These are phyloP conservation scores for Ustilago xerochloae DNA, from an alignment of 1,284 basidiomycete genomes.

Conservation along the genomic window DNA sequence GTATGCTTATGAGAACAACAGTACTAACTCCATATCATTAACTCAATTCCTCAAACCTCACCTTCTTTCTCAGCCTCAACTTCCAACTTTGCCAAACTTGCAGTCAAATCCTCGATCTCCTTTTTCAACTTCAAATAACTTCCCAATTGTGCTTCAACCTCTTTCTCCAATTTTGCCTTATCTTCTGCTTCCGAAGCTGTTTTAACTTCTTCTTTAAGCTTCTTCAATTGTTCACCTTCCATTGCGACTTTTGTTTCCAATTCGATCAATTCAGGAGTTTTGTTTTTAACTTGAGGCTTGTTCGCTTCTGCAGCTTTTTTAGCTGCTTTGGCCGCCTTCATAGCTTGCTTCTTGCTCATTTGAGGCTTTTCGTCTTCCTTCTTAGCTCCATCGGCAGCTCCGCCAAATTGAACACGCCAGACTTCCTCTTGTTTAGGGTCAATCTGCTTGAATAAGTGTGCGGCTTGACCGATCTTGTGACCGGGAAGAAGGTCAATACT, in stretches of 20 bases:
- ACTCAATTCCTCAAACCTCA: no score
- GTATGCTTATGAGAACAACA: not conserved
- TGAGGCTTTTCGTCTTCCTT: slow-evolving; percentile 46
- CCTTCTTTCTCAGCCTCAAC: slow-evolving; percentile 15
- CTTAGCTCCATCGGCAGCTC: slow-evolving; percentile 69
- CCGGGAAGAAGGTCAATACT: slow-evolving; percentile 87
- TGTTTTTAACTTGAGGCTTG: slow-evolving; percentile 52
- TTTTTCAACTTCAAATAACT: slow-evolving; percentile 35
- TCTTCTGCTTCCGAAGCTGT: slow-evolving; percentile 45
- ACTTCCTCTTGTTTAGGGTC: slow-evolving; percentile 88
- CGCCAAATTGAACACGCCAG: slow-evolving; percentile 85
- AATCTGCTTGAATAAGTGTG: slow-evolving; percentile 92
- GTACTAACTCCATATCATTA: not conserved
- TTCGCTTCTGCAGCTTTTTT: slow-evolving; percentile 55
- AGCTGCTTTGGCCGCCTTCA: slow-evolving; percentile 63
- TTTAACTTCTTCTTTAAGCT: slow-evolving; percentile 51
- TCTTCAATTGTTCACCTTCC: slow-evolving; percentile 55
- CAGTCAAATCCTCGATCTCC: slow-evolving; percentile 40
- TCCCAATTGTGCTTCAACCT: slow-evolving; percentile 26
- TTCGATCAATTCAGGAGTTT: slow-evolving; percentile 57
- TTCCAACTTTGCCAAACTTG: slow-evolving; percentile 35
- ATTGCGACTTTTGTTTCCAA: slow-evolving; percentile 51
- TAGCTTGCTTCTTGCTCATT: slow-evolving; percentile 65
- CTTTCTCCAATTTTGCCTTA: slow-evolving; percentile 46
- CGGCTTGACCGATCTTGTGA: slow-evolving; percentile 85